Base-by-base conservation (phyloP, 495 filamentous ascomycete genomes). In the Aspergillus affinis region DNA sequence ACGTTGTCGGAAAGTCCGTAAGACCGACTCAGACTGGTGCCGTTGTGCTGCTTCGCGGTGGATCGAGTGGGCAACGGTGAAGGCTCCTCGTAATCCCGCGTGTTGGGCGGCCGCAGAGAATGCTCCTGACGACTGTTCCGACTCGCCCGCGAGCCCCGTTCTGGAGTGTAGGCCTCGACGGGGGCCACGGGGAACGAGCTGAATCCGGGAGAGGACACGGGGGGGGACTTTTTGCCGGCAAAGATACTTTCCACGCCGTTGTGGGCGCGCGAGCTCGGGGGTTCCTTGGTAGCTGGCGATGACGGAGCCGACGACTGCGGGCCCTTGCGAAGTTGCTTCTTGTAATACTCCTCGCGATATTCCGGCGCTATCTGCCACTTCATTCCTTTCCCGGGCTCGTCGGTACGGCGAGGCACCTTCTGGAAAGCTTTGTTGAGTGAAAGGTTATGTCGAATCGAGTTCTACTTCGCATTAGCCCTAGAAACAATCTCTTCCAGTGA, bases 301-400 rank as follows among this genome's bases (percentile, higher is more conserved):
- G 78, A 78, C 21, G 78, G 76, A 0, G 78, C 77, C 20, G 78
- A 80, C 5, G 78, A 80, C 49, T 78, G 75, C 2, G 71, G 70
- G 17, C 76, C 78, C 55, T 78, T 79, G 48, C 76, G 75, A 36
- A 71, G 69, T 63, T 79, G 77, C 64, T 86, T 87, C 72, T 85
- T 86, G 60, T 86, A 77, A 56, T 86, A 88, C 51, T 95, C 91
- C 6, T 96, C 89, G 27, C 89, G 87, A 47, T 86, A 77, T 54
- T 92, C 90, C 1, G 86, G 83, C 2, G 90, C 86, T 68, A 98
- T 89, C 72, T 89, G 86, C 94, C 94, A 98, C 69, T 97, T 97
- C 93, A 97, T 97, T 23, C 94, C 94, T 75, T 98, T 98, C 3
- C 94, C 94, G 2, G 94, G 94, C 68, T 98, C 95, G 65, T 98